phyloP scores from a whole-genome alignment of 495 filamentous ascomycete genomes.

The Aspergillus nidulans region DNA sequence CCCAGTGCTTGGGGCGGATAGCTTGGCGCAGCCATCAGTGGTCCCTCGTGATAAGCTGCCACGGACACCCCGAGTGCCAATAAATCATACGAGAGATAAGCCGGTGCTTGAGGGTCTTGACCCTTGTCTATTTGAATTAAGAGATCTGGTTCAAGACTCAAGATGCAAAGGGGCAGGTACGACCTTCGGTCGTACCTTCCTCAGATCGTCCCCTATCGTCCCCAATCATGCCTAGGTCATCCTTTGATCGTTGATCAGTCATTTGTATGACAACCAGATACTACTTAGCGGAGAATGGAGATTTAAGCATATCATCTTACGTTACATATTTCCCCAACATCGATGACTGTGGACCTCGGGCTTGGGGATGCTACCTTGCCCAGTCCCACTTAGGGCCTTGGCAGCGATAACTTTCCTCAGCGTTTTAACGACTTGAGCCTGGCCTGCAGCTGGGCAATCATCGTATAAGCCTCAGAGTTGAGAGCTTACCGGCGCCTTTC shows the following conservation, averaged over 20 bases:
- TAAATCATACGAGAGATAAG: not conserved
- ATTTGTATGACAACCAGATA: not conserved
- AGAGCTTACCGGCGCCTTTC: too few species aligned
- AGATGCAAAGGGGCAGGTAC: not conserved
- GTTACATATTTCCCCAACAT: not conserved
- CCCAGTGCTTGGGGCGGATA: not conserved
- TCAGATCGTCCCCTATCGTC: too few species aligned
- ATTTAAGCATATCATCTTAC: not conserved
- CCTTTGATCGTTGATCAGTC: not conserved
- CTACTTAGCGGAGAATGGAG: not conserved
- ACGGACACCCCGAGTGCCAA: not conserved
- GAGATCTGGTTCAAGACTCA: not conserved
- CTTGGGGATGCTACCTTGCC: not conserved
- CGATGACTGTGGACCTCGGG: not conserved
- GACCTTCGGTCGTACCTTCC: too few species aligned
- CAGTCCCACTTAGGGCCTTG: not conserved
- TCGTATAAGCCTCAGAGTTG: not conserved
- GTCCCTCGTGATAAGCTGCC: not conserved
- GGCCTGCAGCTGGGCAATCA: not conserved
- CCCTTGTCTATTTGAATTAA: not conserved
- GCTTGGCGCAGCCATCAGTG: not conserved
- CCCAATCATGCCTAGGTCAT: not conserved
- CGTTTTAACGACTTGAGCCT: too few species aligned
- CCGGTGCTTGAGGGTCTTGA: not conserved
- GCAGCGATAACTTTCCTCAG: not conserved